These are phyloP conservation scores for Mycena metata DNA, from an alignment of 768 basidiomycete species.

Conservation along the genomic window DNA sequence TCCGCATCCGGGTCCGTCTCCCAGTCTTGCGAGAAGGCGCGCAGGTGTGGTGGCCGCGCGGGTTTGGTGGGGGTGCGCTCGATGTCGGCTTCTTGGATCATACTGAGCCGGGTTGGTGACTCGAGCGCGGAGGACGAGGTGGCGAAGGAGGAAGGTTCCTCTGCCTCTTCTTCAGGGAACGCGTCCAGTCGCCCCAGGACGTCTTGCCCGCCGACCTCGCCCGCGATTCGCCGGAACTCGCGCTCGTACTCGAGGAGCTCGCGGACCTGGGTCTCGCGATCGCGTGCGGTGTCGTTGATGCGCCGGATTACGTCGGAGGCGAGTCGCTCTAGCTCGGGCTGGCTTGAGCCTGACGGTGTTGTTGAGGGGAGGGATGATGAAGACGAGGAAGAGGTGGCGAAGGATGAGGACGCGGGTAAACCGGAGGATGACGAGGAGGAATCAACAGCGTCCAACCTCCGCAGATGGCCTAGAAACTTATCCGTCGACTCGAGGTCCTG, in stretches of 20 bases:
- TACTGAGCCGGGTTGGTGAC: too few species aligned
- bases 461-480: slow-evolving; percentile 79
- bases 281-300: slow-evolving; percentile 80
- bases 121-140: background rate
- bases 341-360: slow-evolving; percentile 15
- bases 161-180: slow-evolving; percentile 55
- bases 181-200: slow-evolving; percentile 78
- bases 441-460: slow-evolving; percentile 73
- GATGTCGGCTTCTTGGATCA: background rate
- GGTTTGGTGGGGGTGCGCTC: slow-evolving; percentile 25
- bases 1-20: slow-evolving; percentile 68
- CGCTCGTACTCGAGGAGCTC: slow-evolving; percentile 84
- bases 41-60: slow-evolving; percentile 40
- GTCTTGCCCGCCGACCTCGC: slow-evolving; percentile 83
- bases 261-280: slow-evolving; percentile 86
- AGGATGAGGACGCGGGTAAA: slow-evolving; percentile 35
- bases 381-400: slow-evolving; percentile 49
- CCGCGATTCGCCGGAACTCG: slow-evolving; percentile 82
- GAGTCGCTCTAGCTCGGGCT: slow-evolving; percentile 71
- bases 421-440: slow-evolving; percentile 45
- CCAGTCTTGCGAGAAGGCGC: slow-evolving; percentile 64
- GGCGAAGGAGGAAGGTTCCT: slow-evolving; percentile 36
- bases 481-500: slow-evolving; percentile 84
- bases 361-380: slow-evolving; percentile 30
- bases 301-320: slow-evolving; percentile 84